phyloP scores from a whole-genome alignment of 495 filamentous ascomycete species.

The Rostrohypoxylon terebratum region DNA sequence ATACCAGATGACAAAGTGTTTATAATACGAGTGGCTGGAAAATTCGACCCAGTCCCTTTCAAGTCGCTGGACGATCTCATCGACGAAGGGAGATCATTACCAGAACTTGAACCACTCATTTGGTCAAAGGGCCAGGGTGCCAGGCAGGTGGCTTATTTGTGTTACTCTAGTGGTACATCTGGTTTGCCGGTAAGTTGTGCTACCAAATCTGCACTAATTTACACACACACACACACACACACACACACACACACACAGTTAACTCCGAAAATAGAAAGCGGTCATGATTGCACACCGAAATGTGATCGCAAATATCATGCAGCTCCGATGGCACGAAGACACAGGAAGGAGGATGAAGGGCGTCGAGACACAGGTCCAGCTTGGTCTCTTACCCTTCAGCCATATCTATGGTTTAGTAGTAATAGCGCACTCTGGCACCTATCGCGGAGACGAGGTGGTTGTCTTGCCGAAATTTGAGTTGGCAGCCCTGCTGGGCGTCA shows the following conservation, averaged over 20 bases:
- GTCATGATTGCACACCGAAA: constrained; percentile 93
- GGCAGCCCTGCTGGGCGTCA: constrained; percentile 68
- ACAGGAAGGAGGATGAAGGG: constrained; percentile 52
- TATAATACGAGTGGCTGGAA: constrained; percentile 74
- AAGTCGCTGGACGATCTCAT: constrained; percentile 80
- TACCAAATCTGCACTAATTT: not conserved
- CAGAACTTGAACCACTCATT: constrained; percentile 70
- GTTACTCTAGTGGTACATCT: constrained; percentile 91
- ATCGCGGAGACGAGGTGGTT: constrained; percentile 81
- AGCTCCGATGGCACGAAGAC: constrained; percentile 69
- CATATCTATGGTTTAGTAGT: constrained; percentile 91
- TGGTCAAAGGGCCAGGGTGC: constrained; percentile 82
- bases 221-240: not conserved
- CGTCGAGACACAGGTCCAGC: constrained; percentile 66
- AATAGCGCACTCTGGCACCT: constrained; percentile 74
- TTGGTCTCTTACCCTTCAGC: constrained; percentile 84
- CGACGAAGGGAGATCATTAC: constrained; percentile 69
- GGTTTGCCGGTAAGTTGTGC: constrained; percentile 75
- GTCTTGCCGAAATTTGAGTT: constrained; percentile 90
- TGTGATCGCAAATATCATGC: constrained; percentile 85
- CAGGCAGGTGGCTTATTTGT: constrained; percentile 82
- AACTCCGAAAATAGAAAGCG: constrained; percentile 73
- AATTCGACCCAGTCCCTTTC: constrained; percentile 65
- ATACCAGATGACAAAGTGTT: constrained; percentile 81
- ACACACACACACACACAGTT: constrained; percentile 14